phyloP scores from a whole-genome alignment of 306 rosid genomes.

The Lagenaria siceraria region DNA sequence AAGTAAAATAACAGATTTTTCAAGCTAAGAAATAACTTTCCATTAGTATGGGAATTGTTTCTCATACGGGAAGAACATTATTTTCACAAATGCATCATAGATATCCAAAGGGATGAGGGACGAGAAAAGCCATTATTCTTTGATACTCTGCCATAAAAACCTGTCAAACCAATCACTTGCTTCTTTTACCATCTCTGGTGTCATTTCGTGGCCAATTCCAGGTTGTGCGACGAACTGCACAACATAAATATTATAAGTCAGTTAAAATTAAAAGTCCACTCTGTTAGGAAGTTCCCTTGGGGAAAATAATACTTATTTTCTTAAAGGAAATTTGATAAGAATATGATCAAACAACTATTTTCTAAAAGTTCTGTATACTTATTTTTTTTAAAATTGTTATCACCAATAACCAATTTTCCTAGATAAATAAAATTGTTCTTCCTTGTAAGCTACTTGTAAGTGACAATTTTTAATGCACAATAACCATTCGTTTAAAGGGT shows the following conservation, averaged over 20 bases:
- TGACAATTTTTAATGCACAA: not conserved
- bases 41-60: not conserved
- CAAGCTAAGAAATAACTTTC: not conserved
- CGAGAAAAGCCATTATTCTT: not conserved
- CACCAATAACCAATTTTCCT: not conserved
- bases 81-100: not conserved
- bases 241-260: not conserved
- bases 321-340: not conserved
- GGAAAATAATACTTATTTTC: not conserved
- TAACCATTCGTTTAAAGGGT: not conserved
- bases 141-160: conserved; percentile 15
- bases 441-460: not conserved
- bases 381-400: not conserved
- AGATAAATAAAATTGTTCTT: not conserved
- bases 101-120: not conserved
- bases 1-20: not conserved
- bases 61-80: not conserved
- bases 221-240: conserved; percentile 47
- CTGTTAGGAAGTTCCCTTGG: not conserved
- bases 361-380: not conserved
- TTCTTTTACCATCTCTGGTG: conserved; percentile 46
- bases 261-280: not conserved
- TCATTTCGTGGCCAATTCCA: conserved; percentile 45
- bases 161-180: conserved; percentile 72
- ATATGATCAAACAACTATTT: not conserved